Evolutionary conservation across 495 filamentous ascomycete species (phyloP).

Genomic region (Lasiosphaeris hirsuta): DNA sequence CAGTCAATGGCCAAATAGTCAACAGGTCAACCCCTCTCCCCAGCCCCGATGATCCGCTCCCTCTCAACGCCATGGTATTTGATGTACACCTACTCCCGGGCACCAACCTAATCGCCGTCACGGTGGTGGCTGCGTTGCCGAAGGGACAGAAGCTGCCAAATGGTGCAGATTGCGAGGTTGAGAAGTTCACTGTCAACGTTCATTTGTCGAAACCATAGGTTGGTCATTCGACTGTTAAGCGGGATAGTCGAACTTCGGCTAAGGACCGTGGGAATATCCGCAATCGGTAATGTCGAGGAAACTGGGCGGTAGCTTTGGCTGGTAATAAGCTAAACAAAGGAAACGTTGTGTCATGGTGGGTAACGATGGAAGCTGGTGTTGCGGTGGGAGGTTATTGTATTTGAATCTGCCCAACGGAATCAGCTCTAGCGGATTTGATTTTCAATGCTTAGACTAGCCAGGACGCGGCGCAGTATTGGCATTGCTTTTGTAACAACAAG

Average conservation of each 20-base stretch:
- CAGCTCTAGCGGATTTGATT: no score
- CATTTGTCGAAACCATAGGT: conserved; percentile 21
- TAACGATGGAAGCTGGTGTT: no score
- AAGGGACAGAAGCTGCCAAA: conserved; percentile 52
- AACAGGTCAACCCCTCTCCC: conserved; percentile 43
- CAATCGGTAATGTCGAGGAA: no score
- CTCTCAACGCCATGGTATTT: conserved; percentile 50
- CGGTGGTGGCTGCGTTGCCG: conserved; percentile 60
- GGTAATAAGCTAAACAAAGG: no score
- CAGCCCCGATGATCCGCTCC: conserved; percentile 45
- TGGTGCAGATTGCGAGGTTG: conserved; percentile 62
- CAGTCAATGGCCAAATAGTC: conserved; percentile 56
- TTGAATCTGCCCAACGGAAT: no score
- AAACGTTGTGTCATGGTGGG: no score
- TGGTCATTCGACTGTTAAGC: background rate
- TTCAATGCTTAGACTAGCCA: no score
- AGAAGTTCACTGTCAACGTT: conserved; percentile 54
- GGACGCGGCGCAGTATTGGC: no score
- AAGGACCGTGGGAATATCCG: no score
- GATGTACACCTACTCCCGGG: conserved; percentile 60
- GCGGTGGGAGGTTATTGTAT: no score
- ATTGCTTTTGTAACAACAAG: no score
- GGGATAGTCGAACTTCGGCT: background rate
- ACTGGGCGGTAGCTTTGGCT: no score
- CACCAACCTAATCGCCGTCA: conserved; percentile 62